Conservation (phyloP, 176 grass and related monocot species). For the Tillandsia fasciculata region DNA sequence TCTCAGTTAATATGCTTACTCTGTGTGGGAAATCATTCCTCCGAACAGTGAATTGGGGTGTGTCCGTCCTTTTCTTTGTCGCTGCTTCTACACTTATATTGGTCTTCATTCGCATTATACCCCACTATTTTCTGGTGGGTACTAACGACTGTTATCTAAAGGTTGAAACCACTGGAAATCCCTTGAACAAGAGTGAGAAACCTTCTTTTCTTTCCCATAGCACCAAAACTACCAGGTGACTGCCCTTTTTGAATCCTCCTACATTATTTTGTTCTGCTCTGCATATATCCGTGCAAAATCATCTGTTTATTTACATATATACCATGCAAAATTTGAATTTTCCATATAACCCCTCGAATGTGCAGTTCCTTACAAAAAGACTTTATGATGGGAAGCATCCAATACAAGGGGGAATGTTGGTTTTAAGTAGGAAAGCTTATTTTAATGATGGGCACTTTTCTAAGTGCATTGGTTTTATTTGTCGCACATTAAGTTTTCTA, state of each 20-base stretch:
- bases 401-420: no score
- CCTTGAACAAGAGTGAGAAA: slow-evolving; percentile 36
- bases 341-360: no score
- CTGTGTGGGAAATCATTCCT: slow-evolving; percentile 61
- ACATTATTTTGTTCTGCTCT: slow-evolving; percentile 2
- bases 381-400: no score
- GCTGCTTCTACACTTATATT: slow-evolving; percentile 40
- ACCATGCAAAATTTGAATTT: no score
- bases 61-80: slow-evolving; percentile 37
- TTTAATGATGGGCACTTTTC: no score
- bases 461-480: no score
- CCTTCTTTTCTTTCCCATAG: slow-evolving; percentile 32
- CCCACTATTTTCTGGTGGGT: slow-evolving; percentile 24
- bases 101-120: slow-evolving; percentile 31
- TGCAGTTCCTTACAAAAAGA: no score
- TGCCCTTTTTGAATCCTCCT: not conserved
- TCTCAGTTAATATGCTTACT: slow-evolving; percentile 57
- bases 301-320: slow-evolving; percentile 3
- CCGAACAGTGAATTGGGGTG: slow-evolving; percentile 40
- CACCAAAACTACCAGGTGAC: slow-evolving; percentile 73
- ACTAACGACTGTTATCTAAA: slow-evolving; percentile 42
- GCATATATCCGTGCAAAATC: not conserved
- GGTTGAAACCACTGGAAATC: slow-evolving; percentile 30
- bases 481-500: no score
- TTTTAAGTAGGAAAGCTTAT: no score